Percentiles rank a stretch among this genome's conserved stretches.
phyloP scores from a whole-genome alignment of 352 stramenopile species.

The Pythium apleroticum region DNA sequence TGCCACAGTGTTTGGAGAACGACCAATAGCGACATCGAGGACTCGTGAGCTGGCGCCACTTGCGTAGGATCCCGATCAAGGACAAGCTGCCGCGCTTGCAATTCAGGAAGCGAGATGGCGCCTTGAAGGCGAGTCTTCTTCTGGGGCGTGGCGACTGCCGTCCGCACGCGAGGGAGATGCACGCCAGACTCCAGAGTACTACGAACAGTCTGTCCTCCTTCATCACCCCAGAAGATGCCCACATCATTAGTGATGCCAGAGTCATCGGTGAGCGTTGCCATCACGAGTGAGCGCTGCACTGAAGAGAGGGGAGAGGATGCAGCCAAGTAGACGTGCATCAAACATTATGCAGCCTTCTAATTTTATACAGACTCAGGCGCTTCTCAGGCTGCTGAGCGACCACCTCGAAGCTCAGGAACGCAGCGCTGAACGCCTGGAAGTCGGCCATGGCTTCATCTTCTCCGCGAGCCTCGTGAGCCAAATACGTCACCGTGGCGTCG shows the following conservation, averaged over 20 bases:
- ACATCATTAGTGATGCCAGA: not conserved
- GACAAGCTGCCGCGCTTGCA: conserved; percentile 3
- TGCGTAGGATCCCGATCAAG: not conserved
- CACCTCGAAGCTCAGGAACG: conserved; percentile 39
- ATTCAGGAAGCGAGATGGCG: conserved; percentile 9
- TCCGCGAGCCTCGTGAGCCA: conserved; percentile 69
- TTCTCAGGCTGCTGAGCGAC: conserved; percentile 38
- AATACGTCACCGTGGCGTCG: conserved; percentile 54
- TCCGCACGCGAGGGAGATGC: not conserved
- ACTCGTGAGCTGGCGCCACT: conserved; percentile 15
- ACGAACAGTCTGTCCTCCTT: not conserved
- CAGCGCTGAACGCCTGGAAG: conserved; percentile 51
- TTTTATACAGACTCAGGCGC: conserved; percentile 52
- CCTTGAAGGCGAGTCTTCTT: not conserved
- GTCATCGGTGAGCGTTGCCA: not conserved
- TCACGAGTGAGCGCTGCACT: conserved; percentile 3
- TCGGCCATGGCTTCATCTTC: conserved; percentile 74
- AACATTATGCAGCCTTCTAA: conserved; percentile 33
- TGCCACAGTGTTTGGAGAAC: conserved; percentile 53
- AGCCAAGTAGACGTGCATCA: too few relatives aligned
- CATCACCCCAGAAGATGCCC: conserved; percentile 18
- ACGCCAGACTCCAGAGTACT: not conserved
- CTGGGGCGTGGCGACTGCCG: not conserved
- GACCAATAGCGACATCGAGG: conserved; percentile 33
- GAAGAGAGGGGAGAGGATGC: too few relatives aligned